A percentile compares a stretch with the other conserved stretches of the same genome.
phyloP scores from a whole-genome alignment of 2,329 filamentous ascomycete species.

The Aspergillus hiratsukae region DNA sequence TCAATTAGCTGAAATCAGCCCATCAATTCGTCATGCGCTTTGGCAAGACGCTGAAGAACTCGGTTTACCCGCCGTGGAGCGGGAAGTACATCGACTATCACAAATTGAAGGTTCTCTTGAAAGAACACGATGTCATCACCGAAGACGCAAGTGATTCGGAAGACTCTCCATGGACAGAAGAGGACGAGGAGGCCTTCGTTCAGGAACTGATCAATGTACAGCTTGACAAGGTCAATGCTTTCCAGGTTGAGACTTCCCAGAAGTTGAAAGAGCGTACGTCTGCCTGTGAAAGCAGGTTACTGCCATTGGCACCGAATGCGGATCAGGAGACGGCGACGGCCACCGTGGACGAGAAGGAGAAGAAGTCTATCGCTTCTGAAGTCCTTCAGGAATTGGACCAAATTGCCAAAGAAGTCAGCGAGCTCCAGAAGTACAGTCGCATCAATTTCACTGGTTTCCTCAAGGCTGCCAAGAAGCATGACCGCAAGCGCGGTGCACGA shows the following conservation, averaged over 20 bases:
- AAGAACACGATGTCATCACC: conserved; percentile 61
- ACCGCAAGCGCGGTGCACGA: conserved; percentile 78
- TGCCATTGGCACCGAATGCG: conserved; percentile 48
- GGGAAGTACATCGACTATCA: conserved; percentile 92
- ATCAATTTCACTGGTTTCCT: conserved; percentile 98
- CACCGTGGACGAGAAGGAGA: conserved; percentile 39
- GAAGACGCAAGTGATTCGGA: conserved; percentile 49
- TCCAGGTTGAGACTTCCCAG: conserved; percentile 78
- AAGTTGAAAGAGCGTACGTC: conserved; percentile 76
- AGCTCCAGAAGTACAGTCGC: conserved; percentile 90
- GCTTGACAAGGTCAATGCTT: conserved; percentile 87
- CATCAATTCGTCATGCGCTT: conserved; percentile 69
- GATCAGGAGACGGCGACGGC: conserved; percentile 31
- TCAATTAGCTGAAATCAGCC: neutral
- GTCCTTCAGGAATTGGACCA: conserved; percentile 75
- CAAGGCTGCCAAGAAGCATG: conserved; percentile 98
- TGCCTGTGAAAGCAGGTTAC: conserved; percentile 62
- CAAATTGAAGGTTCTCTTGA: conserved; percentile 84
- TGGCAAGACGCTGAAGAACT: conserved; percentile 77
- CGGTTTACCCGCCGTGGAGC: conserved; percentile 82
- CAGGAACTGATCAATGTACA: conserved; percentile 93
- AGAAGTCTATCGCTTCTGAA: conserved; percentile 57
- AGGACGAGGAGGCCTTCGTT: conserved; percentile 89
- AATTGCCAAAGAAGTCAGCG: conserved; percentile 85
- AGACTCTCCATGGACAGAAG: conserved; percentile 73